A percentile compares a stretch with the other conserved stretches of the same genome.
These are phyloP conservation scores for Ogataea wickerhamii DNA, from an alignment of 805 yeast genomes.

Conservation along the genomic window DNA sequence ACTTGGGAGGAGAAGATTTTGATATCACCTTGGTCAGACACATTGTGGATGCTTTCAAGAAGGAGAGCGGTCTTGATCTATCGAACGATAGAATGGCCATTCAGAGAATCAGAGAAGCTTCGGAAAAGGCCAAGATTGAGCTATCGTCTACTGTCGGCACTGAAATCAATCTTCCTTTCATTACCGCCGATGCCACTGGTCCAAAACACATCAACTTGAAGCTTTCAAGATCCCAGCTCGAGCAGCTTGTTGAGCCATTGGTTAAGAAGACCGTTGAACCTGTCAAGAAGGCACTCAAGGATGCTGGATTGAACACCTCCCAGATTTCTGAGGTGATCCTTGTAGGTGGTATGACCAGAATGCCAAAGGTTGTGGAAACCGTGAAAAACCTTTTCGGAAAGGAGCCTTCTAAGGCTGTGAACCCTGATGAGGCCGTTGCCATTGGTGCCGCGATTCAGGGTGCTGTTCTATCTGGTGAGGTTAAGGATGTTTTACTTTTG, in stretches of 20 bases:
- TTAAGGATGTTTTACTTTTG: conserved; percentile 68
- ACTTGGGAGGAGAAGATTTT: conserved; percentile 90
- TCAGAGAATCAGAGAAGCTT: conserved; percentile 75
- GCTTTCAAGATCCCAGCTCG: conserved; percentile 65
- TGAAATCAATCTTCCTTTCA: conserved; percentile 66
- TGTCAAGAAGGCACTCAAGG: conserved; percentile 68
- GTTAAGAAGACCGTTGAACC: conserved; percentile 69
- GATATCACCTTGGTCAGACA: conserved; percentile 82
- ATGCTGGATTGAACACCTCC: conserved; percentile 61
- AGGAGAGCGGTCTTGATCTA: conserved; percentile 53
- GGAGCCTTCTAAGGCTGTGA: conserved; percentile 67
- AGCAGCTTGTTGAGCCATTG: conserved; percentile 59
- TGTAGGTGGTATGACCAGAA: conserved; percentile 89
- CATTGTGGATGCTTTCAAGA: conserved; percentile 55
- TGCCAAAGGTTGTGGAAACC: conserved; percentile 71
- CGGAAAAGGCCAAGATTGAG: conserved; percentile 75
- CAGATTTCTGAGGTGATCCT: conserved; percentile 72
- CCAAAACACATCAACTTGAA: conserved; percentile 57
- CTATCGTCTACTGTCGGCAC: conserved; percentile 62
- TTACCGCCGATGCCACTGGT: conserved; percentile 45
- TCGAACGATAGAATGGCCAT: conserved; percentile 52
- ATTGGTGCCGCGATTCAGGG: conserved; percentile 90
- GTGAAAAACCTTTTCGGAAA: conserved; percentile 59
- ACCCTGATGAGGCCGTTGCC: conserved; percentile 94
- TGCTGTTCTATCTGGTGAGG: conserved; percentile 79